phyloP scores from a whole-genome alignment of 805 yeast genomes.

The Saccharomycopsis fibuligera region DNA sequence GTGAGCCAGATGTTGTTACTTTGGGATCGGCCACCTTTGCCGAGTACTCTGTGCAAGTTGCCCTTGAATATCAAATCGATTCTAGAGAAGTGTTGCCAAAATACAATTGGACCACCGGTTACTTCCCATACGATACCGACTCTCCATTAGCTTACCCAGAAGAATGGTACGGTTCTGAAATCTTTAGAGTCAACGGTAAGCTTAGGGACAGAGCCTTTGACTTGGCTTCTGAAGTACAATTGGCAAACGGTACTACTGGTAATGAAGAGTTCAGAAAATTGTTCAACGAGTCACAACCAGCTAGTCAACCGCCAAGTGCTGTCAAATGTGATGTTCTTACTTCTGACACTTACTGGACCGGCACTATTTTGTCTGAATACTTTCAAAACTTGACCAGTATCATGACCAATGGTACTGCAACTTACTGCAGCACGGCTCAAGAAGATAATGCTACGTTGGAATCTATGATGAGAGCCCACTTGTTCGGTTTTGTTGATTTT shows the following conservation, averaged over 20 bases:
- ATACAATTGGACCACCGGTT: constrained; percentile 53
- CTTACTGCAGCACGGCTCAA: constrained; percentile 57
- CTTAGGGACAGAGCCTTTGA: constrained; percentile 52
- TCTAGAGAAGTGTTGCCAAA: constrained; percentile 38
- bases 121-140: constrained; percentile 48
- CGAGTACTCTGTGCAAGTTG: constrained; percentile 56
- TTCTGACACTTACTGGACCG: constrained; percentile 55
- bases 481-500: constrained; percentile 49
- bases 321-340: constrained; percentile 55
- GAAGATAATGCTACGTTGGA: constrained; percentile 65
- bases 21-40: constrained; percentile 57
- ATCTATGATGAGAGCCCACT: constrained; percentile 48
- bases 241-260: constrained; percentile 39
- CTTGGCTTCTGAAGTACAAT: constrained; percentile 40
- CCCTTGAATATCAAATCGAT: constrained; percentile 52
- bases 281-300: constrained; percentile 47
- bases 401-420: constrained; percentile 53
- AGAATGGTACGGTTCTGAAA: constrained; percentile 56
- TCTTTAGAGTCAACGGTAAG: constrained; percentile 53
- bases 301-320: constrained; percentile 40
- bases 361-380: constrained; percentile 43
- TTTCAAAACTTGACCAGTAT: constrained; percentile 41
- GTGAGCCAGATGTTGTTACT: constrained; percentile 49
- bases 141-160: constrained; percentile 45
- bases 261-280: constrained; percentile 41